Evolutionary conservation across 805 yeast species (phyloP).

Genomic region (Candida ortonii): DNA sequence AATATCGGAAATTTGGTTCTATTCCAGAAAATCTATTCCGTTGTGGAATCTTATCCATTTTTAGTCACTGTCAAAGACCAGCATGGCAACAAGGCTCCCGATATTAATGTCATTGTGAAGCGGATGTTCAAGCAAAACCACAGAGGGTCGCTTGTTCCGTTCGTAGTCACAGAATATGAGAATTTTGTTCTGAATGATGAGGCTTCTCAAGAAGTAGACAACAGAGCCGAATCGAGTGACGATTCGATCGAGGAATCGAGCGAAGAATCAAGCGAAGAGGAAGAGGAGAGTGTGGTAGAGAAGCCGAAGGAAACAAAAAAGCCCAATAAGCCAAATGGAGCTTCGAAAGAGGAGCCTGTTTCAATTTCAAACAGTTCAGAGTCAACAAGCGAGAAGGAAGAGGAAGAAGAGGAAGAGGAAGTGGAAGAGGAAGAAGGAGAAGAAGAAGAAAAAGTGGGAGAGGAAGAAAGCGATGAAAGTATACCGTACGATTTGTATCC

Average conservation of each 20-base stretch:
- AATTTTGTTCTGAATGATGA: not conserved
- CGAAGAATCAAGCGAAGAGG: constrained; percentile 3
- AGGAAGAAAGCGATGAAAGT: no score
- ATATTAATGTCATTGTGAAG: constrained; percentile 8
- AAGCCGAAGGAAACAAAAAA: constrained; percentile 3
- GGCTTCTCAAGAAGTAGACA: not conserved
- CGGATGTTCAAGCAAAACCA: not conserved
- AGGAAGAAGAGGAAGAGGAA: constrained; percentile 5
- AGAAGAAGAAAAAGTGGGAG: not conserved
- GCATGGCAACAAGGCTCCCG: constrained; percentile 2
- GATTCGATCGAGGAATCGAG: constrained; percentile 3
- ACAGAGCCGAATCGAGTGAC: not conserved
- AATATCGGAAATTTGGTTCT: constrained; percentile 10
- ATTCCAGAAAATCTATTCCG: constrained; percentile 19
- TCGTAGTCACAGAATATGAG: not conserved
- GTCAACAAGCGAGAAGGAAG: no score
- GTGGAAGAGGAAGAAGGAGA: not conserved
- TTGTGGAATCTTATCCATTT: constrained; percentile 6
- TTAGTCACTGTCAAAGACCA: constrained; percentile 1
- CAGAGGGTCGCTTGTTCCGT: not conserved
- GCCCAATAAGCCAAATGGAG: constrained; percentile 3
- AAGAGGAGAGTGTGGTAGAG: not conserved
- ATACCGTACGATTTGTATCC: no score
- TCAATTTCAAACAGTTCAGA: no score
- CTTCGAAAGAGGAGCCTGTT: constrained; percentile 1